phyloP scores from a whole-genome alignment of 2,329 filamentous ascomycete species.

The Diplocarpon rosae region DNA sequence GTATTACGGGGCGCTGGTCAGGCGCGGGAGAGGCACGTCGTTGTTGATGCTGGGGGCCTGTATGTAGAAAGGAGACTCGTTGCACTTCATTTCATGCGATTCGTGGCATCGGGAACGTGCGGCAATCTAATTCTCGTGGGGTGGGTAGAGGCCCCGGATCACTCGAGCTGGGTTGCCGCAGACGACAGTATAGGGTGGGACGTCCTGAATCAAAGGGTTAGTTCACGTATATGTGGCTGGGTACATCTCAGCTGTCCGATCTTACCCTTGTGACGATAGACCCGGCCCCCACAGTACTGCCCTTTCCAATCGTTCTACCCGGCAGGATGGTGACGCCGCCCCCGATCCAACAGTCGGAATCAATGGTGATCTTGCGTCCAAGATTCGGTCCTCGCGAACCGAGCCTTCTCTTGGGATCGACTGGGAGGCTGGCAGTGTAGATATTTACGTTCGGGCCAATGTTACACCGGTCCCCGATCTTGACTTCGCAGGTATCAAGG shows the following conservation, averaged over 20 bases:
- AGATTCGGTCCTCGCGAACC: conserved; percentile 63
- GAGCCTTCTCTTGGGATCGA: conserved; percentile 61
- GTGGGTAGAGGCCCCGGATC: conserved; percentile 21
- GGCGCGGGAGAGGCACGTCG: background rate
- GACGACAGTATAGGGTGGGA: conserved; percentile 27
- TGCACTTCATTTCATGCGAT: background rate
- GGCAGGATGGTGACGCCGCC: conserved; percentile 49
- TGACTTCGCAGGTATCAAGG: conserved; percentile 74
- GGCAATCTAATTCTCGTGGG: background rate
- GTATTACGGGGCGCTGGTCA: conserved; percentile 1
- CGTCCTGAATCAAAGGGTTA: conserved; percentile 19
- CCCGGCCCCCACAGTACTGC: conserved; percentile 41
- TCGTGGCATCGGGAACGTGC: background rate
- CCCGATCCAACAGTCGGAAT: conserved; percentile 58
- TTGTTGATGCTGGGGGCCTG: no score
- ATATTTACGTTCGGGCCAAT: conserved; percentile 82
- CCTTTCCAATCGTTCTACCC: conserved; percentile 41
- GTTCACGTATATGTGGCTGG: background rate
- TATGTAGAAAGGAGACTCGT: no score
- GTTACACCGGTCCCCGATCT: conserved; percentile 65
- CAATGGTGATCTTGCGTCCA: conserved; percentile 64
- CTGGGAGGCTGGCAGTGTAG: conserved; percentile 61
- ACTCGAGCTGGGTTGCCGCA: conserved; percentile 27
- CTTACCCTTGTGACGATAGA: conserved; percentile 42
- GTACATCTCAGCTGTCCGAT: background rate